Evolutionary conservation across 306 rosid genomes (phyloP), one percentile per base, ranked within the genome.

Genomic region (Trifolium fragiferum): DNA sequence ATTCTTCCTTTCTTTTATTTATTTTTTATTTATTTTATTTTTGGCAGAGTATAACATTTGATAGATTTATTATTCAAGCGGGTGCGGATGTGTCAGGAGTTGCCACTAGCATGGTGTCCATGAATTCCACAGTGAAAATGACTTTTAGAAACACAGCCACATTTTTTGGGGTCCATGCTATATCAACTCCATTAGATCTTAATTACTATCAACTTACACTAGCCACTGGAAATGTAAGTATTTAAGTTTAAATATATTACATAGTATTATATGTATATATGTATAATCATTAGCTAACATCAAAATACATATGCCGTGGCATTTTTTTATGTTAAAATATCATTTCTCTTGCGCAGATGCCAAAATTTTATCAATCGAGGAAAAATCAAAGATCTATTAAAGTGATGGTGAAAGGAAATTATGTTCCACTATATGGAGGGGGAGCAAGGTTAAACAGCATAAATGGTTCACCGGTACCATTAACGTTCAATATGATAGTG

Each of bases 71-170:
- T 71, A 81, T 94, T 66, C 99, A 94, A 90, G 97, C 99, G 10
- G 97, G 99, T 21, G 83, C 88, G 9, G 99, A 94, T 68, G 21
- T 43, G 74, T 82, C 97, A 7, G 99, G 97, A 38, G 99, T 94
- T 21, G 95, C 99, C 0, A 94, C 99, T 0, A 84, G 84, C 41
- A 63, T 94, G 89, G 89, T 80, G 35, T 83, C 97, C 23, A 79
- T 88, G 96, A 94, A 94, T 72, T 86, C 97, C 19, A 83, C 99
- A 4, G 86, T 91, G 70, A 90, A 85, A 80, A 61, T 94, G 70
- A 80, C 87, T 6, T 92, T 84, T 73, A 89, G 93, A 0, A 94
- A 94, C 82, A 88, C 96, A 0, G 97, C 93, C 0, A 81, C 99
- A 57, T 94, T 92, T 76, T 94, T 92, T 8, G 96, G 96, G 0